Evolutionary conservation across 371 early-diverging fungal genomes (phyloP).

Genomic region (Mucor piriformis): DNA sequence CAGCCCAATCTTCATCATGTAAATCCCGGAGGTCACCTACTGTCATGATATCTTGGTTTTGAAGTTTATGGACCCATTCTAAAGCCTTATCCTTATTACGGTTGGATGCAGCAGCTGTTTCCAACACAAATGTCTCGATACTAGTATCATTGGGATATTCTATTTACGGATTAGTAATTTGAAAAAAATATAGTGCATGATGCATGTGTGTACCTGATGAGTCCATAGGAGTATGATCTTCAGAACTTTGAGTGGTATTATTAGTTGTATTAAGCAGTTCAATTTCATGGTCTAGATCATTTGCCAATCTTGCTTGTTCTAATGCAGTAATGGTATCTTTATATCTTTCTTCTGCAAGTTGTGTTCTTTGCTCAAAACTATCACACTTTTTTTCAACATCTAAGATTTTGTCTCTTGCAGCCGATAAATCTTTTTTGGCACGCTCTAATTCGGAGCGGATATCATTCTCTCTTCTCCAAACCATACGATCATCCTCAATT

Average conservation of each 20-base stretch:
- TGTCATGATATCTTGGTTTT: constrained; percentile 81
- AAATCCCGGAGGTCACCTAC: constrained; percentile 80
- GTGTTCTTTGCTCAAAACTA: constrained; percentile 27
- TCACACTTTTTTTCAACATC: constrained; percentile 46
- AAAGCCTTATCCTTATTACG: constrained; percentile 72
- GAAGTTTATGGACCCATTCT: constrained; percentile 74
- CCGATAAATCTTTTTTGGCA: constrained; percentile 29
- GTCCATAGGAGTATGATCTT: constrained; percentile 2
- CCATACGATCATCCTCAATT: constrained; percentile 44
- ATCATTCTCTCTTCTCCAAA: constrained; percentile 55
- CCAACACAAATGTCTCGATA: constrained; percentile 74
- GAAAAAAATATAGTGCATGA: not conserved
- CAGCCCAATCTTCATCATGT: constrained; percentile 81
- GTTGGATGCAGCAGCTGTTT: constrained; percentile 69
- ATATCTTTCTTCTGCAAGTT: constrained; percentile 39
- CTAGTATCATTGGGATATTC: constrained; percentile 66
- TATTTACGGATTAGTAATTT: constrained; percentile 5
- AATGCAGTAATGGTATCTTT: constrained; percentile 43
- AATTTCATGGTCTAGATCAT: not conserved
- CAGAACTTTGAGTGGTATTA: not conserved
- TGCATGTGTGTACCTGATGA: constrained; percentile 5
- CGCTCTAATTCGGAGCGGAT: constrained; percentile 48
- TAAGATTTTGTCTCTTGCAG: constrained; percentile 29
- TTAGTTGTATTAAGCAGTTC: not conserved
- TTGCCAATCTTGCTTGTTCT: constrained; percentile 20